These are phyloP conservation scores for Sporothrix pallida DNA, from an alignment of 2,329 filamentous ascomycete genomes.

Conservation along the genomic window DNA sequence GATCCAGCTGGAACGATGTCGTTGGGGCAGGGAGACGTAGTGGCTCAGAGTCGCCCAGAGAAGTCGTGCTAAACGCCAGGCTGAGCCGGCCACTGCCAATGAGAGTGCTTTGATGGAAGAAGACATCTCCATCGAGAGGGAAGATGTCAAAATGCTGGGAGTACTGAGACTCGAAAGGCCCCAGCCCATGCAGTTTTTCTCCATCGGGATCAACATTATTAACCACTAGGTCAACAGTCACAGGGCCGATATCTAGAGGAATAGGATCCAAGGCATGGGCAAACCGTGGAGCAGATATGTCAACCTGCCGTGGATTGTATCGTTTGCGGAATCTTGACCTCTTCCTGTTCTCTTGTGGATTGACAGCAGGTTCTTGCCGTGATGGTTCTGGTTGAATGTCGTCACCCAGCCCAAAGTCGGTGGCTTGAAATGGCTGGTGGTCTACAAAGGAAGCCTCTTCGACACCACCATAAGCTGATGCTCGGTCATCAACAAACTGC, in stretches of 20 bases:
- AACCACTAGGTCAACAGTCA: neutral
- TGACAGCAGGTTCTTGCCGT: neutral
- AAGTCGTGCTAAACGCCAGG: constrained; percentile 44
- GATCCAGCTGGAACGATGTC: constrained; percentile 52
- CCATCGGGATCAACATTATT: constrained; percentile 36
- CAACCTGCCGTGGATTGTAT: constrained; percentile 52
- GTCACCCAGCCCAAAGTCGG: neutral
- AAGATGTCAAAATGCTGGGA: constrained; percentile 68
- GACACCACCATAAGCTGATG: constrained; percentile 18
- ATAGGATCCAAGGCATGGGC: constrained; percentile 60
- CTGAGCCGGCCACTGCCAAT: constrained; percentile 61
- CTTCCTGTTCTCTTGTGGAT: neutral
- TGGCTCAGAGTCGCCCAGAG: neutral
- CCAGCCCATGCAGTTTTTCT: constrained; percentile 59
- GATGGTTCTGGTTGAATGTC: neutral
- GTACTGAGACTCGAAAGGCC: constrained; percentile 66
- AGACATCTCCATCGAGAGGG: constrained; percentile 60
- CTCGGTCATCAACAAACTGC: constrained; percentile 41
- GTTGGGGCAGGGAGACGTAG: constrained; percentile 36
- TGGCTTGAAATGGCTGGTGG: neutral
- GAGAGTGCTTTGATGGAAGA: constrained; percentile 65
- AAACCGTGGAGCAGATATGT: constrained; percentile 60
- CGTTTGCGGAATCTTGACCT: constrained; percentile 53
- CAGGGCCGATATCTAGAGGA: constrained; percentile 38
- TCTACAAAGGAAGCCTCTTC: neutral